phyloP scores from a whole-genome alignment of 768 basidiomycete species.

The Dendrothele bispora region DNA sequence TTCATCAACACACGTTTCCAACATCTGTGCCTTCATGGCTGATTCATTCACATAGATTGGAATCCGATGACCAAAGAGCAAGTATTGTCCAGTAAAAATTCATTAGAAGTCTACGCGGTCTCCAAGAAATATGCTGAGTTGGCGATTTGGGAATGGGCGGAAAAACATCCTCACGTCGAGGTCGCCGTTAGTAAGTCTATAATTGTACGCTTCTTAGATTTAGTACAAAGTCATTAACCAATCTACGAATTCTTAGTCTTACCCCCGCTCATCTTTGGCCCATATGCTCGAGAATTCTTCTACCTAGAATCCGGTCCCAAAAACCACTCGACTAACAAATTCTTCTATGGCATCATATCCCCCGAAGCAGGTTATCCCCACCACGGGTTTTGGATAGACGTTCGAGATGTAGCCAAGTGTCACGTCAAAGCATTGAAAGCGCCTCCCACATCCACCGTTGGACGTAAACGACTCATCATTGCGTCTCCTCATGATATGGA shows the following conservation, averaged over 20 bases:
- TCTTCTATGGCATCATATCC: conserved; percentile 28
- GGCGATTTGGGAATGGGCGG: conserved; percentile 42
- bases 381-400: conserved; percentile 26
- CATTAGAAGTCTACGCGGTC: conserved; percentile 27
- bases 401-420: conserved; percentile 34
- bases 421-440: conserved; percentile 32
- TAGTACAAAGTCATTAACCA: neutral
- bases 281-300: conserved; percentile 27
- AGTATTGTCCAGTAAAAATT: conserved; percentile 16
- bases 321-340: conserved; percentile 19
- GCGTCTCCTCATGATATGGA: conserved; percentile 1
- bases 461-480: conserved; percentile 9
- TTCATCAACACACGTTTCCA: neutral
- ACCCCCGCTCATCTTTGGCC: conserved; percentile 38
- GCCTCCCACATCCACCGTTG: conserved; percentile 18
- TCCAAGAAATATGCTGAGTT: conserved; percentile 40
- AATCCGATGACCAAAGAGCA: conserved; percentile 29
- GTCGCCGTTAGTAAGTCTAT: conserved; percentile 33
- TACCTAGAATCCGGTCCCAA: conserved; percentile 21
- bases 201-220: neutral
- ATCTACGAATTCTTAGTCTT: conserved; percentile 25
- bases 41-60: conserved; percentile 32
- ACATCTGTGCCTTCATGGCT: neutral
- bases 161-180: conserved; percentile 37
- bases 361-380: conserved; percentile 24